A percentile compares a stretch with the other conserved stretches of the same genome.
These are phyloP conservation scores for Collybiopsis confluens DNA, from an alignment of 768 basidiomycete genomes.

Conservation along the genomic window DNA sequence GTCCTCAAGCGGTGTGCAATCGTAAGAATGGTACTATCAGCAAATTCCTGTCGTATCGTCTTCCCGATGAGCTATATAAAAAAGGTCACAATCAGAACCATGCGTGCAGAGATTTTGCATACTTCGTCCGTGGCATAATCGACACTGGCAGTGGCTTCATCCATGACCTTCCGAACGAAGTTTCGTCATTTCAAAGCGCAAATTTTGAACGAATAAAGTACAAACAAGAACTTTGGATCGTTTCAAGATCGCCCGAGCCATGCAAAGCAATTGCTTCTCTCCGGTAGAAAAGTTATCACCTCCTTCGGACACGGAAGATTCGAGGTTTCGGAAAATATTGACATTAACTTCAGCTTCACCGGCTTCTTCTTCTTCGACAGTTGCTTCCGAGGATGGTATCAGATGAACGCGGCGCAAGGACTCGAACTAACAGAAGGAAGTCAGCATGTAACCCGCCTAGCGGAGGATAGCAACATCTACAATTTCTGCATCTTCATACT, in stretches of 20 bases:
- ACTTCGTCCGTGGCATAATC: constrained; percentile 91
- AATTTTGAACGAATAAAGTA: constrained; percentile 6
- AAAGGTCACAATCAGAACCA: no score
- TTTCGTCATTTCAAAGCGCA: constrained; percentile 57
- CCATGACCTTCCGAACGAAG: constrained; percentile 25
- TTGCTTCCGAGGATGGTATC: constrained; percentile 44
- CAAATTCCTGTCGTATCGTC: constrained; percentile 76
- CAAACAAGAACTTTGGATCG: constrained; percentile 67
- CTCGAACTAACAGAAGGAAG: constrained; percentile 51
- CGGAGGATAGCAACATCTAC: constrained; percentile 34
- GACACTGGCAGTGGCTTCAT: constrained; percentile 55
- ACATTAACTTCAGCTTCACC: no score
- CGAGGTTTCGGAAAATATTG: constrained; percentile 75
- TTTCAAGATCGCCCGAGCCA: constrained; percentile 83
- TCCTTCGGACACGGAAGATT: constrained; percentile 73
- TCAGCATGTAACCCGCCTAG: background rate
- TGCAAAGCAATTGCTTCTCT: constrained; percentile 83
- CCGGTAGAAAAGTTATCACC: constrained; percentile 90
- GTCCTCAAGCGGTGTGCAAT: constrained; percentile 62
- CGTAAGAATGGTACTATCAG: constrained; percentile 76
- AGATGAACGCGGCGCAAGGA: constrained; percentile 81
- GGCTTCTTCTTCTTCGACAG: constrained; percentile 39
- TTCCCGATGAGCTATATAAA: constrained; percentile 76
- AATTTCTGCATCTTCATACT: constrained; percentile 82
- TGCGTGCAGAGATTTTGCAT: no score